Evolutionary conservation across 345 rosid genomes (phyloP).

Genomic region (Populus simonii): DNA sequence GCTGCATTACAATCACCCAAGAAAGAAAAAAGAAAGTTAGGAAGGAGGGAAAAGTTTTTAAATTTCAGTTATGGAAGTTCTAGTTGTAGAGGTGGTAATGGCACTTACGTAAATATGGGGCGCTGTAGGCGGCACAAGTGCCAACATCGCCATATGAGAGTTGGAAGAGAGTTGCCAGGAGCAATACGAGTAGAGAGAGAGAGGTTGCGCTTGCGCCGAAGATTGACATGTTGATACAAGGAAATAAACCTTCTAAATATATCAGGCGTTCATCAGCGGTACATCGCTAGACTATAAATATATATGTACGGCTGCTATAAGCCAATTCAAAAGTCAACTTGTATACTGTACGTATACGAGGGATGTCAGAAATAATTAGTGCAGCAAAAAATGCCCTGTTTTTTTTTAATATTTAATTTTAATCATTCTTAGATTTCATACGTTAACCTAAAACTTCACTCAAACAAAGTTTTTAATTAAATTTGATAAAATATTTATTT

Average conservation of each 20-base stretch:
- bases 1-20: constrained; percentile 27
- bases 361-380: no score
- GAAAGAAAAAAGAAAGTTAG: neutral
- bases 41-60: neutral
- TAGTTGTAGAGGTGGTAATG: neutral
- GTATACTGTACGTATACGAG: neutral
- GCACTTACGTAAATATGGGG: constrained; percentile 51
- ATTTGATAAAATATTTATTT: no score
- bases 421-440: no score
- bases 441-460: no score
- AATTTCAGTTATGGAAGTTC: neutral
- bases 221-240: neutral
- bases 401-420: no score
- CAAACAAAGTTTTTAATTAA: no score
- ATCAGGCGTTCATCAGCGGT: neutral
- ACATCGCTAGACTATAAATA: neutral
- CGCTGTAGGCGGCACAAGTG: constrained; percentile 34
- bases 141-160: constrained; percentile 40
- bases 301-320: no score
- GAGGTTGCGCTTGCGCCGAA: neutral
- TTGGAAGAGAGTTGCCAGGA: neutral
- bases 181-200: neutral
- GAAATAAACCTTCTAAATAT: neutral
- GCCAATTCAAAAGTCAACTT: neutral
- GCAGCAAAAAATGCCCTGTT: no score